These are phyloP conservation scores for Penicillium samsonianum DNA, from an alignment of 495 filamentous ascomycete species.

Conservation along the genomic window DNA sequence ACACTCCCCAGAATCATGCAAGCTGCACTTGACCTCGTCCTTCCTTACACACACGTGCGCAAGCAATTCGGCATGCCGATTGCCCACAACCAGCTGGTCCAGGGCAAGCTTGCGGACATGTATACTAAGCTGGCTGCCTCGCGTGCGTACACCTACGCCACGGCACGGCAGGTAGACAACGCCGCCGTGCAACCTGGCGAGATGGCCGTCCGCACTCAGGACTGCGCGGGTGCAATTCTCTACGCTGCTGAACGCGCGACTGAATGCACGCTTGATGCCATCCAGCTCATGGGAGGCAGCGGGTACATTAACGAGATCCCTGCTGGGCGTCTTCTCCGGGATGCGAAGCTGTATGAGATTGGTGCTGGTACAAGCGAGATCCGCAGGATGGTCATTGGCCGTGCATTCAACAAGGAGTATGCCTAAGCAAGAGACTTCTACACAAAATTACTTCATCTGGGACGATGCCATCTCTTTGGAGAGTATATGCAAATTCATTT, in stretches of 20 bases:
- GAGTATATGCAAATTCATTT: conserved; percentile 9
- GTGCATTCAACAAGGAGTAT: conserved; percentile 92
- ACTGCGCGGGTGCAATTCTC: conserved; percentile 92
- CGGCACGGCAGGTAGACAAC: conserved; percentile 75
- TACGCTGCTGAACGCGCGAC: conserved; percentile 94
- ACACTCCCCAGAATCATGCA: conserved; percentile 76
- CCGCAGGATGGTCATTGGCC: conserved; percentile 88
- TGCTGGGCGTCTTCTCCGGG: conserved; percentile 79
- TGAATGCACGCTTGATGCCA: conserved; percentile 83
- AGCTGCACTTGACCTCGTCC: conserved; percentile 78
- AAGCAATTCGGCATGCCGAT: conserved; percentile 89
- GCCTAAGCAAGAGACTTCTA: conserved; percentile 31
- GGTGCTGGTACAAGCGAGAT: conserved; percentile 96
- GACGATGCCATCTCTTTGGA: background rate
- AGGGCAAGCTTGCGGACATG: conserved; percentile 95
- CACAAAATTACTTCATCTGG: conserved; percentile 6
- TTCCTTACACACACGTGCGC: conserved; percentile 87
- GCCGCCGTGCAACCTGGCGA: conserved; percentile 46
- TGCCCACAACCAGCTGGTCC: conserved; percentile 89
- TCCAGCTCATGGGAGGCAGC: conserved; percentile 93
- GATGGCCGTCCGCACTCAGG: conserved; percentile 70
- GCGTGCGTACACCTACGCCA: conserved; percentile 75
- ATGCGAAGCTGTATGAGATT: conserved; percentile 95
- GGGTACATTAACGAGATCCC: conserved; percentile 96
- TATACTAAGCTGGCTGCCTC: conserved; percentile 88